A percentile compares a stretch with the other conserved stretches of the same genome.
Conservation (phyloP, 306 rosid species). For the Alnus glutinosa region DNA sequence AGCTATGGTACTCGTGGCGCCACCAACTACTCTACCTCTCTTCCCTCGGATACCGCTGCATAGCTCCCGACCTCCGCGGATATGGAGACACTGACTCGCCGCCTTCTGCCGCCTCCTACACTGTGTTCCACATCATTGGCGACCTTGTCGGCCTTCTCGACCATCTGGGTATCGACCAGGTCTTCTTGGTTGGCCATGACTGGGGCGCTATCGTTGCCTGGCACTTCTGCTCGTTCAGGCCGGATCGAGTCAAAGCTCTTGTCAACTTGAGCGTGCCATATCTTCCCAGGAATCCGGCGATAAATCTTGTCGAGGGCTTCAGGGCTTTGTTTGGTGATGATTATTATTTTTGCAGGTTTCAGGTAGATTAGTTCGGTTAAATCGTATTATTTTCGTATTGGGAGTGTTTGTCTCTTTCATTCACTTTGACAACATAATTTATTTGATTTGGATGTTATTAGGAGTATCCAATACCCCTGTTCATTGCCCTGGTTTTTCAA, state of each 20-base stretch:
- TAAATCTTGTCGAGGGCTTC: conserved; percentile 33
- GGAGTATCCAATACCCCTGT: too few relatives aligned
- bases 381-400: not conserved
- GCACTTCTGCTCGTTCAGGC: conserved; percentile 53
- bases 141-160: conserved; percentile 68
- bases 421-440: too few relatives aligned
- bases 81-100: conserved; percentile 73
- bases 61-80: conserved; percentile 82
- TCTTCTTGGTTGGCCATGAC: conserved; percentile 69
- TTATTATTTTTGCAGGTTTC: conserved; percentile 65
- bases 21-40: conserved; percentile 68
- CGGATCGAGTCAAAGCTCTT: conserved; percentile 61
- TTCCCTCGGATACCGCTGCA: conserved; percentile 60
- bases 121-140: conserved; percentile 55
- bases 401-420: too few relatives aligned
- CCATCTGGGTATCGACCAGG: conserved; percentile 42
- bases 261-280: conserved; percentile 59
- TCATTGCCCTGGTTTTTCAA: too few relatives aligned
- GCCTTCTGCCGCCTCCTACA: conserved; percentile 41
- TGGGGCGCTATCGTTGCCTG: conserved; percentile 68
- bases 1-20: conserved; percentile 76
- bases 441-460: too few relatives aligned
- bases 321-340: conserved; percentile 50
- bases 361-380: conserved; percentile 37
- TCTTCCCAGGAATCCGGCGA: conserved; percentile 40